These are phyloP conservation scores for Quercus tomentella DNA, from an alignment of 331 rosid genomes.

Conservation along the genomic window DNA sequence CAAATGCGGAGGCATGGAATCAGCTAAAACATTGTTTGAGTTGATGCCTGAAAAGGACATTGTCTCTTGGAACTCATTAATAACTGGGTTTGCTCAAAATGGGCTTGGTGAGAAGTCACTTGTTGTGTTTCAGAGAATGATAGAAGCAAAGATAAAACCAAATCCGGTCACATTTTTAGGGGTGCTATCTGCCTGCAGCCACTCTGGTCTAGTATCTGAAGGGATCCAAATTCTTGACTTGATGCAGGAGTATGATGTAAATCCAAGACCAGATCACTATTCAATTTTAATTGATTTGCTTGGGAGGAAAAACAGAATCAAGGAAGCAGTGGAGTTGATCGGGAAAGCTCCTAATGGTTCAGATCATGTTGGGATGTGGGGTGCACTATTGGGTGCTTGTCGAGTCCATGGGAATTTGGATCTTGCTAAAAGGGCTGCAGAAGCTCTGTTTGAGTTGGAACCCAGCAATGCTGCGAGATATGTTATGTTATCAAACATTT, in stretches of 20 bases:
- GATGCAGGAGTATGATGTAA: constrained; percentile 43
- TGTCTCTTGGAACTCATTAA: constrained; percentile 53
- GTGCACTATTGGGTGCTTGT: constrained; percentile 61
- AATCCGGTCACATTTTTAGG: constrained; percentile 60
- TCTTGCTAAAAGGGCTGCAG: constrained; percentile 54
- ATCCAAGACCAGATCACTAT: constrained; percentile 48
- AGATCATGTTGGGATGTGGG: constrained; percentile 52
- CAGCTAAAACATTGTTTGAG: constrained; percentile 49
- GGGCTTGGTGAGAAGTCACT: constrained; percentile 44
- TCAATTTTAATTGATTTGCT: constrained; percentile 58
- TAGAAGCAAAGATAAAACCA: constrained; percentile 47
- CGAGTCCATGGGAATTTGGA: constrained; percentile 47
- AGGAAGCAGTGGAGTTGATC: constrained; percentile 45
- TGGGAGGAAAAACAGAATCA: constrained; percentile 57
- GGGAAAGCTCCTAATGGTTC: constrained; percentile 31
- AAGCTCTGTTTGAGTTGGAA: constrained; percentile 48
- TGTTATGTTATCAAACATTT: constrained; percentile 59
- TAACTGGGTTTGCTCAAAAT: constrained; percentile 54
- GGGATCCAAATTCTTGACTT: constrained; percentile 40
- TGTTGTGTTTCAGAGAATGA: constrained; percentile 43
- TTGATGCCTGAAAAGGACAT: constrained; percentile 32
- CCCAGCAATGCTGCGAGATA: constrained; percentile 58
- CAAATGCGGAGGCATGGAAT: constrained; percentile 53
- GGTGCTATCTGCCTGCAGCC: constrained; percentile 53
- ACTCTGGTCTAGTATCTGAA: constrained; percentile 49